Percentiles rank a stretch among this genome's conserved stretches.
Conservation (phyloP, 768 basidiomycete species). For the Auriscalpium orientale region DNA sequence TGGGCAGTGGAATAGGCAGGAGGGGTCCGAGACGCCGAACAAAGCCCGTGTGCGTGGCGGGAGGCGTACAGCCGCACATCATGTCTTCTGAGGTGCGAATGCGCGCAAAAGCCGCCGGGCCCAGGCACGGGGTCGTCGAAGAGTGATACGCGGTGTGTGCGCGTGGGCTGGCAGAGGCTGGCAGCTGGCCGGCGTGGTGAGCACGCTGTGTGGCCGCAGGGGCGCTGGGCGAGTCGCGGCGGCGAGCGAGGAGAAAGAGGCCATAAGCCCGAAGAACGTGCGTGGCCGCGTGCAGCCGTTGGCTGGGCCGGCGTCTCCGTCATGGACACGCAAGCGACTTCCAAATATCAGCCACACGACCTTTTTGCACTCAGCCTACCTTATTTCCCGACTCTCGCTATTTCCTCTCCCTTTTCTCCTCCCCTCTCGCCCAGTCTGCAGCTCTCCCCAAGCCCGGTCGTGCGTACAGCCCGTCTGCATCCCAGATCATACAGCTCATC, state of each 20-base stretch:
- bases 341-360: constrained; percentile 34
- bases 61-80: too few relatives aligned
- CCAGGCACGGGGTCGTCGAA: too few relatives aligned
- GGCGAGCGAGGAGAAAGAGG: constrained; percentile 19
- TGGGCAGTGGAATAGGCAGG: background rate
- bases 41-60: background rate
- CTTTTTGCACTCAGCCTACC: background rate
- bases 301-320: constrained; percentile 19
- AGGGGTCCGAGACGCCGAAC: background rate
- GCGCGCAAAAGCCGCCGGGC: background rate
- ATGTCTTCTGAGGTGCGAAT: background rate
- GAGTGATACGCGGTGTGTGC: too few relatives aligned
- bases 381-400: background rate
- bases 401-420: background rate
- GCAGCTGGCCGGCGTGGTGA: too few relatives aligned
- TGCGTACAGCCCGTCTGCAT: background rate
- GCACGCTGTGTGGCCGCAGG: background rate
- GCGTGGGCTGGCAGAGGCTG: too few relatives aligned
- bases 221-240: constrained; percentile 28
- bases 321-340: constrained; percentile 16
- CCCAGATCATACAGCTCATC: background rate
- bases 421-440: background rate
- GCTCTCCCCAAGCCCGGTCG: too few relatives aligned
- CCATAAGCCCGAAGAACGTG: constrained; percentile 30
- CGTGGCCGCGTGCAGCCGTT: constrained; percentile 22